Percentiles rank a stretch among this genome's conserved stretches.
phyloP scores from a whole-genome alignment of 768 basidiomycete species.

The Coprinellus aureogranulatus region DNA sequence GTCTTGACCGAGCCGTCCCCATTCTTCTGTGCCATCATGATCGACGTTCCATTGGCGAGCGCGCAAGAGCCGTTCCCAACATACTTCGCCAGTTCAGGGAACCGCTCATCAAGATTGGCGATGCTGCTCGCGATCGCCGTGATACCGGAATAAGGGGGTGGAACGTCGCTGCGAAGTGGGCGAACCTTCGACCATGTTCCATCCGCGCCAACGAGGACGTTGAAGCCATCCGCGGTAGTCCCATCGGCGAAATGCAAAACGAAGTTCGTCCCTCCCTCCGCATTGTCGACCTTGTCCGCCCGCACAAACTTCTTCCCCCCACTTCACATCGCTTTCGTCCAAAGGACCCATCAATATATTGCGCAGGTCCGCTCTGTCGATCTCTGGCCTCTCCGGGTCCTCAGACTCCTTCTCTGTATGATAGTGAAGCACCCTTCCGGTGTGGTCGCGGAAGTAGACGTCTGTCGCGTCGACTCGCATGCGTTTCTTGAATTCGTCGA shows the following conservation, averaged over 20 bases:
- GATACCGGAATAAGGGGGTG: too few species aligned
- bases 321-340: constrained; percentile 15
- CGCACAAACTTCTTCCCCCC: constrained; percentile 18
- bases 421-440: constrained; percentile 7
- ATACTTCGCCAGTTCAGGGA: too few species aligned
- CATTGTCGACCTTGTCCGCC: background rate
- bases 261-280: constrained; percentile 8
- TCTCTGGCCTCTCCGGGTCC: constrained; percentile 13
- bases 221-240: constrained; percentile 11
- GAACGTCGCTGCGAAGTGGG: constrained; percentile 22
- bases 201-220: constrained; percentile 25
- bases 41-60: too few species aligned
- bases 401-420: constrained; percentile 2
- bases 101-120: too few species aligned
- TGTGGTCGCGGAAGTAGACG: constrained; percentile 14
- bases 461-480: constrained; percentile 15
- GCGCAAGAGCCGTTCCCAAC: too few species aligned
- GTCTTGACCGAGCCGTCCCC: too few species aligned
- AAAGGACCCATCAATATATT: constrained; percentile 25
- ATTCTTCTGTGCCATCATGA: too few species aligned
- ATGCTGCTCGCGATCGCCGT: too few species aligned
- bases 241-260: constrained; percentile 11
- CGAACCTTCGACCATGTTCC: constrained; percentile 41
- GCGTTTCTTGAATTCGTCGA: constrained; percentile 17
- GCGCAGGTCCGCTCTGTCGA: constrained; percentile 22